These are phyloP conservation scores for Alnus glutinosa DNA, from an alignment of 306 rosid species.

Conservation along the genomic window DNA sequence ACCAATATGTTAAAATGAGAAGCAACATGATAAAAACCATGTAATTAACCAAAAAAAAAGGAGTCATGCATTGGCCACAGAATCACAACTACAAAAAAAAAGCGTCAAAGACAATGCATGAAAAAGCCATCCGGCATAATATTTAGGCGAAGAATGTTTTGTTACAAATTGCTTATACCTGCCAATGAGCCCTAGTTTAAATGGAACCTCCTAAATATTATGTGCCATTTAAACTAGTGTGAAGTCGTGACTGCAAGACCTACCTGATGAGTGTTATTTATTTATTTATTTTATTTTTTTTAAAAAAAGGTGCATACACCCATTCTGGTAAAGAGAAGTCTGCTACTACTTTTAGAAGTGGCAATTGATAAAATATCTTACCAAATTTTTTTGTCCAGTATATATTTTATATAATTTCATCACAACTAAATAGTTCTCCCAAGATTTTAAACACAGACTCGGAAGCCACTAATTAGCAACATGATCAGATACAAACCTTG, in stretches of 20 bases:
- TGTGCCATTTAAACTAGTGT: too few relatives aligned
- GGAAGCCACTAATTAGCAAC: background rate
- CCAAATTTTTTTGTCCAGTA: background rate
- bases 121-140: background rate
- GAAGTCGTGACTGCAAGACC: background rate
- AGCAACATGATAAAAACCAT: background rate
- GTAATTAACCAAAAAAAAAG: background rate
- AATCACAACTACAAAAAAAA: background rate
- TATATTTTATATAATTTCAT: background rate
- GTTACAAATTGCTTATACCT: background rate
- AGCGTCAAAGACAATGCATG: background rate
- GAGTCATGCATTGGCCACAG: background rate
- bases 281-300: too few relatives aligned
- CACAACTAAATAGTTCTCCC: too few relatives aligned
- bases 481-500: conserved; percentile 48
- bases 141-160: background rate
- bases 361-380: background rate
- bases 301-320: background rate
- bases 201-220: background rate
- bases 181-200: background rate
- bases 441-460: background rate
- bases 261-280: background rate
- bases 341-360: background rate
- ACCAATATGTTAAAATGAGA: background rate
- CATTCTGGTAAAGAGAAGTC: background rate